Percentiles rank a stretch among this genome's conserved stretches.
These are phyloP conservation scores for Setomelanomma holmii DNA, from an alignment of 2,329 filamentous ascomycete genomes.

Conservation along the genomic window DNA sequence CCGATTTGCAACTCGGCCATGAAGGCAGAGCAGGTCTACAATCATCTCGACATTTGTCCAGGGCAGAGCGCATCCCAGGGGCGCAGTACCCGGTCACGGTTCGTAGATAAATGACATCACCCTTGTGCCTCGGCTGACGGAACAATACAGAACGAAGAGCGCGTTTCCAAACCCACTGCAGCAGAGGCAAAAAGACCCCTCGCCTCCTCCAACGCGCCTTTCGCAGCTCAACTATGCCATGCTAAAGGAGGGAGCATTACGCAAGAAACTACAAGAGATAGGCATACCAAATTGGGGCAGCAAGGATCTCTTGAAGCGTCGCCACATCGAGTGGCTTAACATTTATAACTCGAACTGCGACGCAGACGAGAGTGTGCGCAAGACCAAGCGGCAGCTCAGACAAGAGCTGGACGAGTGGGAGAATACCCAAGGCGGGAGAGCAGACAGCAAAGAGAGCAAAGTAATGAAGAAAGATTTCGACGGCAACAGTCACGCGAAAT, in stretches of 20 bases:
- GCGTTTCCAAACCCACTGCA: slow-evolving; percentile 31
- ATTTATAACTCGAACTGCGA: slow-evolving; percentile 98
- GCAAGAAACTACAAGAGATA: slow-evolving; percentile 81
- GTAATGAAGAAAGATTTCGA: slow-evolving; percentile 92
- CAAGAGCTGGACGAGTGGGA: slow-evolving; percentile 88
- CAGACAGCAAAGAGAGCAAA: slow-evolving; percentile 48
- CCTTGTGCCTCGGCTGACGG: slow-evolving; percentile 11
- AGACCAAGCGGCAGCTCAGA: slow-evolving; percentile 73
- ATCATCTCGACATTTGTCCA: slow-evolving; percentile 77
- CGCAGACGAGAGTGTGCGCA: slow-evolving; percentile 67
- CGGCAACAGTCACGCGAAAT: slow-evolving; percentile 74
- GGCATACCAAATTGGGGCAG: slow-evolving; percentile 76
- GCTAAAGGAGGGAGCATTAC: slow-evolving; percentile 78
- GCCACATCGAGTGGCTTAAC: slow-evolving; percentile 93
- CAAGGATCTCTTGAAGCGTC: slow-evolving; percentile 73
- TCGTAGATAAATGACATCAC: slow-evolving; percentile 12
- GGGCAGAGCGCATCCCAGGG: slow-evolving; percentile 41
- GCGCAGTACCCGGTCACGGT: slow-evolving; percentile 42
- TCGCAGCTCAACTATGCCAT: slow-evolving; percentile 86
- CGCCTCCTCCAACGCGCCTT: slow-evolving; percentile 55
- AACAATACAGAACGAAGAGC: slow-evolving; percentile 21
- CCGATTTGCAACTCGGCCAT: slow-evolving; percentile 82
- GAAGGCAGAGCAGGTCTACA: slow-evolving; percentile 78
- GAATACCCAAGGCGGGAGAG: slow-evolving; percentile 72
- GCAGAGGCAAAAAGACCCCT: slow-evolving; percentile 44